phyloP scores from a whole-genome alignment of 441 rosid species.

The Adansonia madagascariensis region DNA sequence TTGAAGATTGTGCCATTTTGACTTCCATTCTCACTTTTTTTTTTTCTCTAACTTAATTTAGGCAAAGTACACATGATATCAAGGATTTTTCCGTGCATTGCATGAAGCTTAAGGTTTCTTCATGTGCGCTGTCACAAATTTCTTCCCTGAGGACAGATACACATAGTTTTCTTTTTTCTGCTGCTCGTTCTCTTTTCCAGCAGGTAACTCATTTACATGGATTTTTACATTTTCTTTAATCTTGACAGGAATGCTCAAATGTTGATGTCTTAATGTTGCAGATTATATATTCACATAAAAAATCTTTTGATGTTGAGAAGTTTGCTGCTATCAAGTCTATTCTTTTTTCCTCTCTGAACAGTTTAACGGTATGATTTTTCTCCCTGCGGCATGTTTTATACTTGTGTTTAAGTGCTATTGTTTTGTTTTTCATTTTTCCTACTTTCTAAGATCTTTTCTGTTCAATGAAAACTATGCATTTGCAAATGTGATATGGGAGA shows the following conservation, averaged over 20 bases:
- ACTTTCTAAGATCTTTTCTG: not conserved
- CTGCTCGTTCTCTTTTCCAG: slow-evolving; percentile 65
- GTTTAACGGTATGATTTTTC: slow-evolving; percentile 49
- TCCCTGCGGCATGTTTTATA: not conserved
- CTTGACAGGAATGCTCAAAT: not conserved
- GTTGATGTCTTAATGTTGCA: slow-evolving; percentile 42
- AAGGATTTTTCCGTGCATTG: slow-evolving; percentile 60
- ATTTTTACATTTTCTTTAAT: slow-evolving; percentile 16
- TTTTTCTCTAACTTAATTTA: slow-evolving; percentile 28
- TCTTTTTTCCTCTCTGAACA: slow-evolving; percentile 50
- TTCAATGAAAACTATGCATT: not conserved
- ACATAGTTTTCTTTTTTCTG: slow-evolving; percentile 53
- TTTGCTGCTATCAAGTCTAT: slow-evolving; percentile 62
- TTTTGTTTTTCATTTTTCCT: not conserved
- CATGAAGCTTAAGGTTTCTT: slow-evolving; percentile 61
- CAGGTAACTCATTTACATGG: slow-evolving; percentile 56
- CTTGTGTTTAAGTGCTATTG: not conserved
- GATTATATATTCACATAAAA: slow-evolving; percentile 73
- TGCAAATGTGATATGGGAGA: not conserved
- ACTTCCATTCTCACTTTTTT: slow-evolving; percentile 18
- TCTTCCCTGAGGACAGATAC: slow-evolving; percentile 41
- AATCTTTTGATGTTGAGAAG: slow-evolving; percentile 61
- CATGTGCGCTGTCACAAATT: slow-evolving; percentile 61
- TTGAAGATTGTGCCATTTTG: not conserved
- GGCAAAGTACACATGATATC: slow-evolving; percentile 52